These are phyloP conservation scores for Striga hermonthica DNA, from an alignment of 305 asterid species.

Conservation along the genomic window DNA sequence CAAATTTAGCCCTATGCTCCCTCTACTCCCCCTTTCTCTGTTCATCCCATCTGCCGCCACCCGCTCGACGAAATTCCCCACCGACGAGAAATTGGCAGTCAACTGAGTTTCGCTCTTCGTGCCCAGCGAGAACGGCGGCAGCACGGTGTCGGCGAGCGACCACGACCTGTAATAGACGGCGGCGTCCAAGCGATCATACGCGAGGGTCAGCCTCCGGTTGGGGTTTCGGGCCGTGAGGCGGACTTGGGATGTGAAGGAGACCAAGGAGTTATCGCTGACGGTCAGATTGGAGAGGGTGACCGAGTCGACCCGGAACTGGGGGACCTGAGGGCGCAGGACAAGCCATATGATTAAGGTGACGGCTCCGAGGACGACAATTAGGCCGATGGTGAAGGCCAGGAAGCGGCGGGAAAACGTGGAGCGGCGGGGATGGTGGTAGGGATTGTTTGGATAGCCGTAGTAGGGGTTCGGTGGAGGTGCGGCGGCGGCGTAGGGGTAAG, in stretches of 20 bases:
- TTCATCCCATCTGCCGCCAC: conserved; percentile 39
- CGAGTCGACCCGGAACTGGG: conserved; percentile 36
- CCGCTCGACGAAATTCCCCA: conserved; percentile 36
- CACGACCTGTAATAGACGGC: conserved; percentile 30
- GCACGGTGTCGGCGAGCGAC: conserved; percentile 37
- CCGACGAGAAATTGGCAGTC: conserved; percentile 43
- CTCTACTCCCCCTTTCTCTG: conserved; percentile 34
- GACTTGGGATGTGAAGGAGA: conserved; percentile 37
- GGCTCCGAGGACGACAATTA: conserved; percentile 25
- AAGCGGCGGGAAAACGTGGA: conserved; percentile 32
- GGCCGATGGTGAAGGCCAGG: conserved; percentile 29
- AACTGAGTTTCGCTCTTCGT: conserved; percentile 39
- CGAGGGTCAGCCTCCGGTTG: conserved; percentile 46
- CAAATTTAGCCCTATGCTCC: conserved; percentile 41
- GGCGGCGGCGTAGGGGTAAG: conserved; percentile 34
- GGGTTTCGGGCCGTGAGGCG: conserved; percentile 52
- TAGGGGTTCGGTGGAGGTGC: conserved; percentile 26
- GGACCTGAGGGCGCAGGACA: conserved; percentile 38
- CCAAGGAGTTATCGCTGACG: conserved; percentile 18
- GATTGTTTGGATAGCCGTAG: conserved; percentile 19
- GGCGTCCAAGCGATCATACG: conserved; percentile 40
- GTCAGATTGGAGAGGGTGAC: conserved; percentile 33
- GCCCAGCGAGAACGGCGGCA: conserved; percentile 50
- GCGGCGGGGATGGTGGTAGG: conserved; percentile 26
- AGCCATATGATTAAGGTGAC: conserved; percentile 35